phyloP scores from a whole-genome alignment of 208 protist species.

The Porcisia hertigi region DNA sequence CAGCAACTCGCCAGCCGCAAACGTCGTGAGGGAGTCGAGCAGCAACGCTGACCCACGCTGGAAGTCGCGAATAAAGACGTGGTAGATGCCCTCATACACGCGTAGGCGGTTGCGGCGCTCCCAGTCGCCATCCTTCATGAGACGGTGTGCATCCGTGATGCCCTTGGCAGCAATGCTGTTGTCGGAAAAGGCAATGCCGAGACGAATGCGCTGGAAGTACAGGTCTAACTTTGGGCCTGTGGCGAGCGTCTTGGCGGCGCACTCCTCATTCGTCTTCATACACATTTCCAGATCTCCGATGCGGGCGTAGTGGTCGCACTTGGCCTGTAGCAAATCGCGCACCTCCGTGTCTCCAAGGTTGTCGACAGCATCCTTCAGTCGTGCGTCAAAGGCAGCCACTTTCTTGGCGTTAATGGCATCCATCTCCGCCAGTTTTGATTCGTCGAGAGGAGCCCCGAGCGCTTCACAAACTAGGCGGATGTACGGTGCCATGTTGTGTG shows the following conservation, averaged over 20 bases:
- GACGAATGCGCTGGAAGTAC: constrained; percentile 94
- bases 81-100: constrained; percentile 98
- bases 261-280: constrained; percentile 88
- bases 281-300: constrained; percentile 97
- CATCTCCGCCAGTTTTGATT: constrained; percentile 68
- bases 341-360: constrained; percentile 98
- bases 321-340: constrained; percentile 93
- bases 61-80: constrained; percentile 96
- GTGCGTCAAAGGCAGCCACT: constrained; percentile 81
- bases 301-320: constrained; percentile 91
- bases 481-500: constrained; percentile 91
- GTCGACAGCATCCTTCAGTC: constrained; percentile 93
- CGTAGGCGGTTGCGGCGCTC: constrained; percentile 98
- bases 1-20: constrained; percentile 96
- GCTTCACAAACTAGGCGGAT: constrained; percentile 80
- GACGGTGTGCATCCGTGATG: constrained; percentile 91
- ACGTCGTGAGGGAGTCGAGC: constrained; percentile 97
- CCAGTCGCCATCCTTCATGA: constrained; percentile 99
- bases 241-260: constrained; percentile 93
- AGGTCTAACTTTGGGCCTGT: constrained; percentile 96
- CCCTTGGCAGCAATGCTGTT: constrained; percentile 89
- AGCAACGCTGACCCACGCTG: constrained; percentile 92
- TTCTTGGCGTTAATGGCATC: constrained; percentile 78
- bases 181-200: constrained; percentile 96
- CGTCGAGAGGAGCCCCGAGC: constrained; percentile 70